A percentile compares a stretch with the other conserved stretches of the same genome.
Evolutionary conservation across 73 alveolate species (phyloP).

Genomic region (Tetrahymena borealis): DNA sequence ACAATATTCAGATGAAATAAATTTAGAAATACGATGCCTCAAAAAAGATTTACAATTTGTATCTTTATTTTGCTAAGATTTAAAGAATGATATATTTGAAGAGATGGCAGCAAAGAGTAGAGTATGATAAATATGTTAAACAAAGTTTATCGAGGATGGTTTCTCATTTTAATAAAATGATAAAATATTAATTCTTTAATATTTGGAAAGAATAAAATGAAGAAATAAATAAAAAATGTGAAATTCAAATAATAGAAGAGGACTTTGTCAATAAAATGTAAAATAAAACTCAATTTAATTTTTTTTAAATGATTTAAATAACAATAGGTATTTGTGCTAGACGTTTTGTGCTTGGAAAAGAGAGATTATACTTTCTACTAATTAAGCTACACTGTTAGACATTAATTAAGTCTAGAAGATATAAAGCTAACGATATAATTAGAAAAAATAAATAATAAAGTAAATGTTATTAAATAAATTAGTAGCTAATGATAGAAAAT

Average conservation of each 20-base stretch:
- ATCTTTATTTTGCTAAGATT: background rate
- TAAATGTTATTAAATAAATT: background rate
- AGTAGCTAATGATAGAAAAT: background rate
- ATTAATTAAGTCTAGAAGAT: background rate
- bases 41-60: background rate
- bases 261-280: background rate
- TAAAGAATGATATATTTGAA: background rate
- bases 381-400: background rate
- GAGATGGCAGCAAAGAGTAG: background rate
- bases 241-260: background rate
- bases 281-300: background rate
- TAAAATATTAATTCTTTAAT: background rate
- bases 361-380: background rate
- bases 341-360: background rate
- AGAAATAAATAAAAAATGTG: background rate
- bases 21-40: background rate
- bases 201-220: background rate
- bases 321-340: background rate
- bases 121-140: background rate
- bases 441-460: background rate
- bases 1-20: background rate
- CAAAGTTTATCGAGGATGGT: background rate
- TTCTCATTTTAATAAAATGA: background rate
- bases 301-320: background rate
- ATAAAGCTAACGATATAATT: background rate